Base-by-base conservation (phyloP, 768 basidiomycete genomes). In the Neoboletus subvelutipes region DNA sequence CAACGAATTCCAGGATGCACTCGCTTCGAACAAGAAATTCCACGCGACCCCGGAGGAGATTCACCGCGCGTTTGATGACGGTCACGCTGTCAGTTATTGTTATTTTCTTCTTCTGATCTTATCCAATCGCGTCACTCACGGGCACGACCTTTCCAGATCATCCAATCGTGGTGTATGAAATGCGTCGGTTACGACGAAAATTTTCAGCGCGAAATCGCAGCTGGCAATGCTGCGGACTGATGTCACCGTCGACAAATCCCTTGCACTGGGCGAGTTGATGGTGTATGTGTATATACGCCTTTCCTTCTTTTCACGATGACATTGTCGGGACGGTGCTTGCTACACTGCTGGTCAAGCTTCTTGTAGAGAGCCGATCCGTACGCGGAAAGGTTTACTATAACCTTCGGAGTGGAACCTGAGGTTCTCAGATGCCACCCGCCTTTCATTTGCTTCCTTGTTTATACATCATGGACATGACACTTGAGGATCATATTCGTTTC, bases 161-260 rank as follows among this genome's bases (percentile, higher is more conserved):
- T 66, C 7, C 67, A 36, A 36, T 28, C 62, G 24, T 62, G 60
- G 59, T 49, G 26, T 11, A 63, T 65, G 57, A 59, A 50, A 55
- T 65, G 61, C 12, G 45, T 65, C 24, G 65, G 59, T 24, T 70
- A 60, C 26, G 59, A 70, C 39, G 67, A 66, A 24, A 20, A 55
- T 24, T 66, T 63, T n/a, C 54, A 68, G 45, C 54, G 54, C 6
- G 47, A 63, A 36, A 58, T 62, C 5, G 66, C 63, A 17, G 56
- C 51, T 34, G 66, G 58, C 2, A 57, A 59, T 36, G 22, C 34
- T 29, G 39, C 9, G 4, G 15, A 52, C 6, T 67, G 45, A 57
- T 26, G 18, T 45, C n/a, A 4, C 5, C 11, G 5, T 28, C 33
- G 24, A 36, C 10, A 24, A 22, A 13, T 9, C 20, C 15, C n/a